These are phyloP conservation scores for Pythium diclinum DNA, from an alignment of 352 stramenopile species.

Conservation along the genomic window DNA sequence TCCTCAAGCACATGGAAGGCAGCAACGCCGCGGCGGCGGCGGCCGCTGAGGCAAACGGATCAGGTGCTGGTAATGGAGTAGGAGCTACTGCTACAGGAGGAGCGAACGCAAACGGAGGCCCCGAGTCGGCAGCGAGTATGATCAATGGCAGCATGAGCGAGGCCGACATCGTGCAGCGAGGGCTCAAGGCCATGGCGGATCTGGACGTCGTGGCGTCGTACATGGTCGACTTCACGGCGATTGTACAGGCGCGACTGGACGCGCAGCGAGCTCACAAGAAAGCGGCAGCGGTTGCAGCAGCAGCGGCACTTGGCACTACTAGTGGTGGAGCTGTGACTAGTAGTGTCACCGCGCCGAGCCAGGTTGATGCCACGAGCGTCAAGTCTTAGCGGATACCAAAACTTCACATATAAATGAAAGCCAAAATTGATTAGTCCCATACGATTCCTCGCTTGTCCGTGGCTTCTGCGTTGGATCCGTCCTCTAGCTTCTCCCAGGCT, in stretches of 20 bases:
- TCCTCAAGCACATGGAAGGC: slow-evolving; percentile 86
- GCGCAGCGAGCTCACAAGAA: slow-evolving; percentile 74
- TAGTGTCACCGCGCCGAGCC: not conserved
- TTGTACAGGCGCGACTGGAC: slow-evolving; percentile 71
- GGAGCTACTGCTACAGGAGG: slow-evolving; percentile 1
- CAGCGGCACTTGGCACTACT: not conserved
- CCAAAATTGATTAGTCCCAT: not conserved
- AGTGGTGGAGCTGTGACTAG: not conserved
- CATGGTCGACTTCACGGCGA: slow-evolving; percentile 91
- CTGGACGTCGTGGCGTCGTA: slow-evolving; percentile 92
- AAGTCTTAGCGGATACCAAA: slow-evolving; percentile 13
- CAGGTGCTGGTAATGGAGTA: not conserved
- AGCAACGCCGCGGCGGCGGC: slow-evolving; percentile 30
- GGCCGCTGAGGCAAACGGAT: slow-evolving; percentile 10
- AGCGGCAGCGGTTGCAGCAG: slow-evolving; percentile 29
- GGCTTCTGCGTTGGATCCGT: not conserved
- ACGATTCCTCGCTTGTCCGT: not conserved
- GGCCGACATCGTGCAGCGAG: slow-evolving; percentile 82
- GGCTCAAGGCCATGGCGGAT: slow-evolving; percentile 80
- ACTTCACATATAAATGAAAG: not conserved
- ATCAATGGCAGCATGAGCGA: slow-evolving; percentile 59
- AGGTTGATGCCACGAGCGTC: slow-evolving; percentile 17
- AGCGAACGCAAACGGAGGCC: slow-evolving; percentile 4
- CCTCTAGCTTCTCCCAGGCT: not conserved
- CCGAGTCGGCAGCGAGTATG: slow-evolving; percentile 10